Conservation (phyloP, 768 basidiomycete species). For the Termitomyces sp. region DNA sequence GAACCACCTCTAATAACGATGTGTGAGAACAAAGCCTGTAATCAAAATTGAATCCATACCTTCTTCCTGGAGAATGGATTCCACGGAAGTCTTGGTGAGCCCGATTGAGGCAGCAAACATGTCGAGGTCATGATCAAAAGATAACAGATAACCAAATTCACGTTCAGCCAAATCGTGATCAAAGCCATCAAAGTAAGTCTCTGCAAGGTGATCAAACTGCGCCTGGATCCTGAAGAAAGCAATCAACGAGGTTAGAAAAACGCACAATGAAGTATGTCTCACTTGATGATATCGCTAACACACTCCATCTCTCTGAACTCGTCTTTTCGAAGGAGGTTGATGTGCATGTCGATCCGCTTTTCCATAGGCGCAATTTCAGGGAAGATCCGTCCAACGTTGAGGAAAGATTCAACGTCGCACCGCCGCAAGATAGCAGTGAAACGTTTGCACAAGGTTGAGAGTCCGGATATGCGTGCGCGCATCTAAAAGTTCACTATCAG, state of each 20-base stretch:
- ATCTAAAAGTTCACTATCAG: conserved; percentile 40
- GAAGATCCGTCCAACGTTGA: conserved; percentile 78
- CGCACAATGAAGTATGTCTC: conserved; percentile 20
- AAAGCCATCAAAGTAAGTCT: conserved; percentile 77
- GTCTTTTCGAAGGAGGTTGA: conserved; percentile 77
- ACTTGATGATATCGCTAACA: conserved; percentile 86
- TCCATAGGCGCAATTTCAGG: conserved; percentile 86
- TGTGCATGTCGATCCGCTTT: conserved; percentile 87
- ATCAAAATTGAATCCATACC: conserved; percentile 37
- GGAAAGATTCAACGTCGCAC: conserved; percentile 81
- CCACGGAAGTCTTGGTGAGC: conserved; percentile 81
- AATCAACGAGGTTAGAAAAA: not conserved
- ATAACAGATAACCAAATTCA: conserved; percentile 75
- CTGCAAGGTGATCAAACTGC: conserved; percentile 89
- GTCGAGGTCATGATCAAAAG: conserved; percentile 90
- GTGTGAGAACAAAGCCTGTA: not conserved
- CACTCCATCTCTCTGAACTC: conserved; percentile 95
- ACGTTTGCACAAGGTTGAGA: conserved; percentile 83
- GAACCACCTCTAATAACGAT: conserved; percentile 50
- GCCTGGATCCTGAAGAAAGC: conserved; percentile 67
- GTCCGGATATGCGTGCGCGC: conserved; percentile 73
- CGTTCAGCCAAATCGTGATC: conserved; percentile 89
- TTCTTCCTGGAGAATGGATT: conserved; percentile 68
- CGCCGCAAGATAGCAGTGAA: conserved; percentile 80
- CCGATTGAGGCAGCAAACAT: conserved; percentile 91